A percentile compares a stretch with the other conserved stretches of the same genome.
Conservation (phyloP, 2,329 filamentous ascomycete species). For the Sodiomyces alkalinus region DNA sequence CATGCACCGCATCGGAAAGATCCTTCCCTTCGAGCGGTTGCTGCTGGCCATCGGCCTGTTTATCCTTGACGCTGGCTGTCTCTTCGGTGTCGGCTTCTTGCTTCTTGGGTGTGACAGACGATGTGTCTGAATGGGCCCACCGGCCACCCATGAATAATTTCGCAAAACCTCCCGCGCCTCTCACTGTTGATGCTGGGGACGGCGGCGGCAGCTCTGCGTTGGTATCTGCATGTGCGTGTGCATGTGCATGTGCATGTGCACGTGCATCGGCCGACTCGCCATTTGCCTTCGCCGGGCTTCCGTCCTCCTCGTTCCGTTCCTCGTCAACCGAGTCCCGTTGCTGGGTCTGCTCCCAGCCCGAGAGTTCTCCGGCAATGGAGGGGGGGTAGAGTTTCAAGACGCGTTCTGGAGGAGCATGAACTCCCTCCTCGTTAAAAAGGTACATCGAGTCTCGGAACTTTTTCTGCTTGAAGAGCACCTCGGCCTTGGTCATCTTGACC, state of each 20-base stretch:
- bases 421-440: conserved; percentile 69
- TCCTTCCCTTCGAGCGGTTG: conserved; percentile 67
- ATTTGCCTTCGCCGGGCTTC: conserved; percentile 17
- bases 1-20: conserved; percentile 63
- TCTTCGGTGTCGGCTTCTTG: conserved; percentile 38
- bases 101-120: conserved; percentile 45
- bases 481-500: conserved; percentile 84
- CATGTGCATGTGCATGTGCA: too few relatives aligned
- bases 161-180: conserved; percentile 29
- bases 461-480: conserved; percentile 63
- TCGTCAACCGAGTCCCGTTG: conserved; percentile 30
- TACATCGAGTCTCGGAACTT: conserved; percentile 81
- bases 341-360: conserved; percentile 32
- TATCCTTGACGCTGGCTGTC: conserved; percentile 33
- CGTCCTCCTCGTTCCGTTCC: conserved; percentile 18
- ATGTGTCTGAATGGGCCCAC: conserved; percentile 32
- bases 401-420: conserved; percentile 75
- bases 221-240: too few relatives aligned
- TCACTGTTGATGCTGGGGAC: conserved; percentile 19
- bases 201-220: conserved; percentile 3
- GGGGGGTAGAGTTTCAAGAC: conserved; percentile 76
- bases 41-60: conserved; percentile 30
- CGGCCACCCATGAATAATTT: conserved; percentile 36
- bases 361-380: conserved; percentile 69
- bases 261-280: conserved; percentile 15